Percentiles rank a stretch among this genome's conserved stretches.
Evolutionary conservation across 2,329 filamentous ascomycete species (phyloP).

Genomic region (Penicillium sp.): DNA sequence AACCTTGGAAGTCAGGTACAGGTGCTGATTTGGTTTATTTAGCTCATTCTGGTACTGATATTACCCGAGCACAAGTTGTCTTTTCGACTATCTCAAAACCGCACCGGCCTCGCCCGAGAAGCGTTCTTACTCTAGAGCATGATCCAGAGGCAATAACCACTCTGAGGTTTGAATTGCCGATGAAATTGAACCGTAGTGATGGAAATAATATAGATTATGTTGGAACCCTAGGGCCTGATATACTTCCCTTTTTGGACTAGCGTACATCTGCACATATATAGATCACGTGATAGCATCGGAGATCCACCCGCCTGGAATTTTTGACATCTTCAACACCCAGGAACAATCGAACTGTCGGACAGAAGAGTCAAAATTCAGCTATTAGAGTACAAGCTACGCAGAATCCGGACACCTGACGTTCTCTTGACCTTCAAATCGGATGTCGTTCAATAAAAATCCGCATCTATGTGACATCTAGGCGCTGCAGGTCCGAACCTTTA

Average conservation of each 20-base stretch:
- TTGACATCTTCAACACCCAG: slow-evolving; percentile 1
- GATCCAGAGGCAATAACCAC: rapidly evolving
- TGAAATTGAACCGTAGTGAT: not conserved
- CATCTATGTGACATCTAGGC: slow-evolving; percentile 1
- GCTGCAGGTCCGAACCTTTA: not conserved
- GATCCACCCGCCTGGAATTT: slow-evolving; percentile 8
- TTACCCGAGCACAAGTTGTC: too few species aligned
- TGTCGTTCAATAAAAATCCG: not conserved
- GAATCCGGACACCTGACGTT: not conserved
- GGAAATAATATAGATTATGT: not conserved
- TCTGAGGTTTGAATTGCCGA: not conserved
- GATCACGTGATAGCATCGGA: not conserved
- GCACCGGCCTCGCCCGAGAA: not conserved
- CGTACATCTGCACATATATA: not conserved
- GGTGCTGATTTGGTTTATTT: too few species aligned
- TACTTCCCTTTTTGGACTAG: not conserved
- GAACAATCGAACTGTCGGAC: not conserved
- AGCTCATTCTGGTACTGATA: too few species aligned
- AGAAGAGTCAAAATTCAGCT: not conserved
- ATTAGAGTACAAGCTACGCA: not conserved
- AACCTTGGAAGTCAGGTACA: too few species aligned
- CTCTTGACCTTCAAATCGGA: not conserved
- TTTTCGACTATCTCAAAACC: not conserved
- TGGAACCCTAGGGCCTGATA: not conserved
- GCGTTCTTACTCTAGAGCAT: not conserved